Evolutionary conservation across 2,329 filamentous ascomycete genomes (phyloP), one percentile per base, ranked within the genome.

Genomic region (Exophiala calicioides): DNA sequence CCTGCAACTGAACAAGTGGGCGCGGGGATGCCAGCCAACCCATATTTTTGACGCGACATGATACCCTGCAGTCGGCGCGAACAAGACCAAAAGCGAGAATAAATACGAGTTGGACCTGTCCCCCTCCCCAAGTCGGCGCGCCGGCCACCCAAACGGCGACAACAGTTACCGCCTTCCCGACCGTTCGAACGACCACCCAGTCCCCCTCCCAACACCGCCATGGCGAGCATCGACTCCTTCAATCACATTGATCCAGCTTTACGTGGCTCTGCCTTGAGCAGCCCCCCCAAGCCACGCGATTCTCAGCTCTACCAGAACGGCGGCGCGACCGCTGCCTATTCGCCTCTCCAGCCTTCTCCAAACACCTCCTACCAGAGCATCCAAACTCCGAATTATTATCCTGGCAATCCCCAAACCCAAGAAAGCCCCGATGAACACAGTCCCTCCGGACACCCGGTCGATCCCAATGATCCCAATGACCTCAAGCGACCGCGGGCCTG

Each of bases 401-500:
- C 51, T 4, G 44, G 19, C 30, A 54, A 47, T 20, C 49, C 50
- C 20, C 52, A 47, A 7, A 40, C 50, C 13, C 51, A 55, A 21
- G 56, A 60, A 13, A 58, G 50, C 20, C 56, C 54, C 4, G 53
- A 58, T 6, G 50, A 57, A 26, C 46, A 44, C 13, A 56, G 56
- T 38, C 50, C 53, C 4, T 50, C 49, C 4, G 53, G 31, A 13
- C 55, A 50, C 45, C 56, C 54, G 24, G 41, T 27, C 58, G 66
- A 44, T 45, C 53, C 55, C n/a, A 56, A 59, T 23, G 66, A 44
- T 45, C 53, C 55, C n/a, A 56, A 59, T 23, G 82, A 86, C 31
- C 70, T 79, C 24, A 88, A 86, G 65, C 80, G 85, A 45, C 76
- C 81, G 3, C 78, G 86, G 20, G 86, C 86, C 24, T 90, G 86